phyloP scores from a whole-genome alignment of 2,329 filamentous ascomycete species.

The Pseudogymnoascus pannorum region DNA sequence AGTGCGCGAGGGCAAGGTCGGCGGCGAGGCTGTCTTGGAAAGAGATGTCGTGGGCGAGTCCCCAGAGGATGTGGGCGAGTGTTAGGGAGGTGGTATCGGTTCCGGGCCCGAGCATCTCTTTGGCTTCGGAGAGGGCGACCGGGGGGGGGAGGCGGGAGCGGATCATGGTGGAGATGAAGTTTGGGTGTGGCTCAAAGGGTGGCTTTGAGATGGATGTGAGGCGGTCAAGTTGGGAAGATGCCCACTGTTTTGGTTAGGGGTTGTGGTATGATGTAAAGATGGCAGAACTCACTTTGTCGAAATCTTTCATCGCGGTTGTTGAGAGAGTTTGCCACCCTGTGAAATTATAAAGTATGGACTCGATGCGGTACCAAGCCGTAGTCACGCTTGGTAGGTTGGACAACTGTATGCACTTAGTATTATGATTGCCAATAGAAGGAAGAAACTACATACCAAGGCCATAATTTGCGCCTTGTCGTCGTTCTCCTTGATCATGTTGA shows the following conservation, averaged over 20 bases:
- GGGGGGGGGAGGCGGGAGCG: not conserved
- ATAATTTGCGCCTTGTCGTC: slow-evolving; percentile 27
- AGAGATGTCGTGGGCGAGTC: slow-evolving; percentile 21
- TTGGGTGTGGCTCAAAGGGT: not conserved
- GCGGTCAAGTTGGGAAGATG: slow-evolving; percentile 1
- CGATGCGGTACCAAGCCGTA: slow-evolving; percentile 12
- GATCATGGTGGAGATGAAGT: slow-evolving; percentile 13
- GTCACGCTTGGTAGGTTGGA: slow-evolving; percentile 15
- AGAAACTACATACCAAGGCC: slow-evolving; percentile 20
- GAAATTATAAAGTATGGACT: slow-evolving; percentile 15
- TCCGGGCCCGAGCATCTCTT: slow-evolving; percentile 27
- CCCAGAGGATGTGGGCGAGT: slow-evolving; percentile 28
- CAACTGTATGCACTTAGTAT: slow-evolving; percentile 14
- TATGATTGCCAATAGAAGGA: slow-evolving; percentile 22
- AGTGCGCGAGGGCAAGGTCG: slow-evolving; percentile 18
- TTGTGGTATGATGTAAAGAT: not conserved
- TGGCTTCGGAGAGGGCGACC: slow-evolving; percentile 22
- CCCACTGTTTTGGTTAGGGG: slow-evolving; percentile 4
- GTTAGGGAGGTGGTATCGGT: slow-evolving; percentile 29
- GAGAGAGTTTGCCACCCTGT: slow-evolving; percentile 7
- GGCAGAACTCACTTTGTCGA: not conserved
- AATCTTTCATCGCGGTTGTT: slow-evolving; percentile 5
- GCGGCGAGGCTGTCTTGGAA: slow-evolving; percentile 23
- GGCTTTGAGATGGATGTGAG: not conserved
- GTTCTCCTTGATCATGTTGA: slow-evolving; percentile 25